These are phyloP conservation scores for Fusarium newnesense DNA, from an alignment of 2,329 filamentous ascomycete species.

Conservation along the genomic window DNA sequence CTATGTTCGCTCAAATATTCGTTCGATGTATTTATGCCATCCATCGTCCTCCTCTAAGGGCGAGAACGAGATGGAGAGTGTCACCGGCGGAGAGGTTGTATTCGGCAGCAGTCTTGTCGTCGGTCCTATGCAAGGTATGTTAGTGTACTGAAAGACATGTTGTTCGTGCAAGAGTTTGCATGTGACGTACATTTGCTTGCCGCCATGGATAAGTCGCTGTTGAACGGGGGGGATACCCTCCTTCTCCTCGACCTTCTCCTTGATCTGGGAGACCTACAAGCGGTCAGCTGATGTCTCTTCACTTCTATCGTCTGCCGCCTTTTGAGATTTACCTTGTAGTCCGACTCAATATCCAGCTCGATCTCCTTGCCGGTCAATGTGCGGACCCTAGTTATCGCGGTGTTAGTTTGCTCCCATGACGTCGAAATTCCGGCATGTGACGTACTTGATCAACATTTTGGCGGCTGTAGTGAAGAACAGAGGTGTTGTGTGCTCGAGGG, in stretches of 20 bases:
- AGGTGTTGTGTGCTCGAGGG: neutral
- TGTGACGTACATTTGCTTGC: conserved; percentile 88
- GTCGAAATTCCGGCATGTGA: conserved; percentile 4
- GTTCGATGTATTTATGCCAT: conserved; percentile 25
- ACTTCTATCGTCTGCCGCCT: neutral
- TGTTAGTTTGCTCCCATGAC: conserved; percentile 36
- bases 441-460: conserved; percentile 64
- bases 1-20: conserved; percentile 3
- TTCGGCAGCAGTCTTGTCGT: conserved; percentile 92
- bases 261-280: conserved; percentile 89
- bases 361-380: conserved; percentile 99
- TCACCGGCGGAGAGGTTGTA: conserved; percentile 92
- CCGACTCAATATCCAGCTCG: conserved; percentile 94
- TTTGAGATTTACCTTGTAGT: conserved; percentile 78
- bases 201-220: conserved; percentile 94
- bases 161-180: neutral
- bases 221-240: conserved; percentile 97
- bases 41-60: conserved; percentile 79
- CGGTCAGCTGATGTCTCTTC: conserved; percentile 7
- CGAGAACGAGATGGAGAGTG: conserved; percentile 94
- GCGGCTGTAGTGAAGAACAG: conserved; percentile 10
- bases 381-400: conserved; percentile 74
- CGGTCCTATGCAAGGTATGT: conserved; percentile 69
- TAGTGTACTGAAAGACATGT: neutral
- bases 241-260: conserved; percentile 99